Base-by-base conservation (phyloP, 2,329 filamentous ascomycete species). In the Dactylellina cionopaga region DNA sequence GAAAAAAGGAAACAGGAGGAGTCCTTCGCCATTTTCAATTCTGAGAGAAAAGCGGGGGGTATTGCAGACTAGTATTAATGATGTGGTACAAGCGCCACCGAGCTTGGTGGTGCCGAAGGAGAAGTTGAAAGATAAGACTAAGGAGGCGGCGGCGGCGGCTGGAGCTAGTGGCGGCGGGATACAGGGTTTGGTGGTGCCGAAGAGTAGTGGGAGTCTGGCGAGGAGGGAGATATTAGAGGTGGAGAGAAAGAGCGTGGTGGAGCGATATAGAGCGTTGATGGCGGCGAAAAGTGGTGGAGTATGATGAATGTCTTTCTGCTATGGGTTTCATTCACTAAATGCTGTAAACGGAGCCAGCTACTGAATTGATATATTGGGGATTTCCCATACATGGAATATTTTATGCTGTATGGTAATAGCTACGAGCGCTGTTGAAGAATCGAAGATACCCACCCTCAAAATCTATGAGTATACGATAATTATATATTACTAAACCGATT, bases 41-140 rank as follows among this genome's bases (percentile, higher is more conserved):
- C 80, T 96, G 75, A 89, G 89, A 79, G 84, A 85, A 79, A 88
- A 88, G 81, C 83, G 88, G 64, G 88, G 86, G 24, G 85, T 87
- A 75, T 81, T 79, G 22, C 84, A 82, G 75, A 78, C 13, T 13
- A 41, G 43, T n/a, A 64, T 83, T 39, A 83, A 83, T 1, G 84
- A 86, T 79, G 84, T 93, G 25, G 92, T 87, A 2, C 84, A 88
- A 77, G 92, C 91, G 35, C 93, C 93, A 27, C 92, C 93, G 0
- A 86, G 86, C 74, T 84, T 96, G 60, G 85, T 87, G 75, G 88
- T 85, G 73, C 87, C 87, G 78, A 88, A 87, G 76, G 89, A 90
- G 79, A 86, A 90, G 78, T 82, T 90, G 5, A 85, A 86, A 47
- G 81, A 86, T 22, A 88, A 70, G 29, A 70, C 65, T 1, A 55